phyloP scores from a whole-genome alignment of 345 rosid species.

The Sonneratia caseolaris region DNA sequence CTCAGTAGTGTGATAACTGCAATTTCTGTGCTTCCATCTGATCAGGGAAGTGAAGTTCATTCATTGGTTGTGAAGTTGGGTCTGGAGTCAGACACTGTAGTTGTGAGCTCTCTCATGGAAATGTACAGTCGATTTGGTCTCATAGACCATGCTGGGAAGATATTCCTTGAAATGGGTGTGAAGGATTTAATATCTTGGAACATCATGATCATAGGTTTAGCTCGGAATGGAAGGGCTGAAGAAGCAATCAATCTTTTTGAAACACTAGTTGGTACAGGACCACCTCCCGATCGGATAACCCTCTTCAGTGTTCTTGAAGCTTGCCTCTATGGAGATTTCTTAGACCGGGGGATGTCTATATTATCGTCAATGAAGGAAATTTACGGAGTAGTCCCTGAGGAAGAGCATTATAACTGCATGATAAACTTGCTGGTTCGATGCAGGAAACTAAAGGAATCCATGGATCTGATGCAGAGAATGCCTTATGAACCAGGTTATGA shows the following conservation, averaged over 20 bases:
- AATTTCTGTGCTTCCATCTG: constrained; percentile 24
- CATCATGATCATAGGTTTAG: constrained; percentile 49
- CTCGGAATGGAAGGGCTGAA: constrained; percentile 30
- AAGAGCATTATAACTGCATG: constrained; percentile 51
- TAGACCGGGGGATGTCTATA: constrained; percentile 36
- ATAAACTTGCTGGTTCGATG: constrained; percentile 38
- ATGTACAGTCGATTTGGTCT: constrained; percentile 52
- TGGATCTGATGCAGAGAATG: constrained; percentile 26
- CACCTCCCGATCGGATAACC: constrained; percentile 48
- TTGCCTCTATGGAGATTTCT: constrained; percentile 43
- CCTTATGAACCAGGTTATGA: constrained; percentile 34
- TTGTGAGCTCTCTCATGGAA: constrained; percentile 51
- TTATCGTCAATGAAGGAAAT: constrained; percentile 46
- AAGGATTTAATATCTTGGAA: constrained; percentile 68
- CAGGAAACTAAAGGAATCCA: constrained; percentile 40
- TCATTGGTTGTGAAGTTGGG: constrained; percentile 53
- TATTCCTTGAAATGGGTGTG: constrained; percentile 28
- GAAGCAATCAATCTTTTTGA: constrained; percentile 37
- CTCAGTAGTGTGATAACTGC: constrained; percentile 47
- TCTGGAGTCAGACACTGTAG: constrained; percentile 34
- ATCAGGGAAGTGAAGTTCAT: constrained; percentile 56
- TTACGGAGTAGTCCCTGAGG: constrained; percentile 27
- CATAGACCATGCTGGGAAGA: constrained; percentile 32
- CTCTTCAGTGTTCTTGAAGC: constrained; percentile 49
- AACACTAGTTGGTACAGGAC: constrained; percentile 28